Base-by-base conservation (phyloP, 225 moss, liverwort and hornwort genomes). In the Anthoceros angustus region DNA sequence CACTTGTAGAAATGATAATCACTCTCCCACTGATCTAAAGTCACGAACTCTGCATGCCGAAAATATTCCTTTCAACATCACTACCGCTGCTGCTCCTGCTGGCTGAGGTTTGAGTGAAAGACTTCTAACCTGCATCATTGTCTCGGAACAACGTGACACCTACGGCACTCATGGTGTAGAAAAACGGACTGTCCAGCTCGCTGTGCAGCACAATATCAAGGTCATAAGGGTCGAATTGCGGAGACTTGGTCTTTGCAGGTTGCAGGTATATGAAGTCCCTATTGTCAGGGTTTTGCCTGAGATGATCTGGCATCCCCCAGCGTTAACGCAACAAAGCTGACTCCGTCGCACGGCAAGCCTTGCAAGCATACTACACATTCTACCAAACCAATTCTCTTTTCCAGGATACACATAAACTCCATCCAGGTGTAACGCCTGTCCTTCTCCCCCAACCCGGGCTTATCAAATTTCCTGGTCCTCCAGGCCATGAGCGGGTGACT, bases 21-120 rank as follows among this genome's bases (percentile, higher is more conserved):
- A 66, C 83, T 86, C 72, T 94, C 87, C 93, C 93, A 94, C 69
- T 87, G 78, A 40, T 90, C 86, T 67, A 94, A 69, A 42, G 87
- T 72, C 43, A 83, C 86, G 70, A 94, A 94, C 15, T 88, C 88
- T 88, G 70, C 55, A n/a, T 25, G 25, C 25, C 15, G 8, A 64
- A 55, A 15, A 21, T 55, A 55, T 16, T 16, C 4, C 11, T 62
- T 10, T 23, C 39, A 25, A 23, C 4, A 38, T 38, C 69, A 25
- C 11, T 11, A 11, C 61, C 7, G 15, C 39, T 41, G 14, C 26
- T 23, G 25, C 14, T 8, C 5, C 48, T 49, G 55, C 24, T 5
- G 25, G 2, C 18, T 43, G 42, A 39, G 61, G 62, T 3, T 62
- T 39, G 15, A 41, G 15, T 32, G 12, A 60, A 50, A 25, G 48